Evolutionary conservation across 495 filamentous ascomycete genomes (phyloP).

Genomic region (Halenospora varia): DNA sequence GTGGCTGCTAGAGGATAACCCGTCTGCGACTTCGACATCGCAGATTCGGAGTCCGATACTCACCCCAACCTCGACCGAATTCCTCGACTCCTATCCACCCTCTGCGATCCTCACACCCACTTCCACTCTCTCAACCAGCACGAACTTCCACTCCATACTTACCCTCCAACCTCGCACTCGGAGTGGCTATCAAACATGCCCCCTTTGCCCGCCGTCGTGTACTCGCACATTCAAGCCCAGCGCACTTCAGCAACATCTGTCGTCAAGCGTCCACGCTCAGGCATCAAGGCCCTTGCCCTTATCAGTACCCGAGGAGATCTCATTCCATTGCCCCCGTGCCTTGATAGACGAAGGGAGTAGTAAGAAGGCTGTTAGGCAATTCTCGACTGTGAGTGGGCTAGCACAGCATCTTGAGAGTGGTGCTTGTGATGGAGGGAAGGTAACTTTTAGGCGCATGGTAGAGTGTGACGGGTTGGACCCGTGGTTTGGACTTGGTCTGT

Average conservation of each 20-base stretch:
- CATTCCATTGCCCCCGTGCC: constrained; percentile 3
- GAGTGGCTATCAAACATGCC: too few species aligned
- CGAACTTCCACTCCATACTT: too few species aligned
- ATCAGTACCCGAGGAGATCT: neutral
- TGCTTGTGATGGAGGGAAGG: constrained; percentile 19
- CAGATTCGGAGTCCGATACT: constrained; percentile 4
- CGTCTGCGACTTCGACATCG: constrained; percentile 4
- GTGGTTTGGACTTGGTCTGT: too few species aligned
- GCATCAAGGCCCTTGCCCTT: neutral
- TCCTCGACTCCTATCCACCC: too few species aligned
- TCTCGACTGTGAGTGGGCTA: constrained; percentile 23
- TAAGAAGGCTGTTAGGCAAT: neutral
- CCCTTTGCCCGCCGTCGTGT: too few species aligned
- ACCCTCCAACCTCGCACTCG: too few species aligned
- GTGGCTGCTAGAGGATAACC: constrained; percentile 3
- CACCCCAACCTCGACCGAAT: constrained; percentile 4
- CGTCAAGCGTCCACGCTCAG: constrained; percentile 6
- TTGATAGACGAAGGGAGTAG: constrained; percentile 1
- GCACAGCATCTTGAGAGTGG: constrained; percentile 25
- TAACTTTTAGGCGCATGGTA: constrained; percentile 19
- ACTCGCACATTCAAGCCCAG: too few species aligned
- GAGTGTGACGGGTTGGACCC: too few species aligned
- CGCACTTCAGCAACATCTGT: constrained; percentile 4
- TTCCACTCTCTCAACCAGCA: too few species aligned
- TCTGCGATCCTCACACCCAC: too few species aligned